Evolutionary conservation across 2,329 filamentous ascomycete genomes (phyloP).

Genomic region (Sarocladium brachiariae): DNA sequence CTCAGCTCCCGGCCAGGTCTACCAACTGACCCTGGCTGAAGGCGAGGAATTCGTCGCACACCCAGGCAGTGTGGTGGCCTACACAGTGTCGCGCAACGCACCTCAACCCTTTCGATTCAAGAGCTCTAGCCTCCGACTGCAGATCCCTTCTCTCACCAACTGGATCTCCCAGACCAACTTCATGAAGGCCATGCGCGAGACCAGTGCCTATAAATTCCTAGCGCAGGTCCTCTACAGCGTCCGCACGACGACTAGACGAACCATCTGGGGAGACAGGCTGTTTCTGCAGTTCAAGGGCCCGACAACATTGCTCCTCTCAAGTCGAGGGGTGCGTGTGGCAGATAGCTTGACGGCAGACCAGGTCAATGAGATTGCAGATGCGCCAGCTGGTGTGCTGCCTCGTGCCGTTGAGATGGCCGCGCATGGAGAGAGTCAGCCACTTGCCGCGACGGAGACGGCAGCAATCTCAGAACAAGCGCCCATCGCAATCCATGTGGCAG

Average conservation of each 20-base stretch:
- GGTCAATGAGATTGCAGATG: conserved; percentile 83
- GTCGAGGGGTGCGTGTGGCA: conserved; percentile 69
- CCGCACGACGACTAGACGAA: conserved; percentile 69
- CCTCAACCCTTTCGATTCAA: conserved; percentile 85
- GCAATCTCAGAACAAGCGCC: conserved; percentile 29
- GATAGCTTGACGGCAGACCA: conserved; percentile 74
- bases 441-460: conserved; percentile 12
- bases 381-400: conserved; percentile 63
- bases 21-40: conserved; percentile 71
- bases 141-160: conserved; percentile 63
- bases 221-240: conserved; percentile 59
- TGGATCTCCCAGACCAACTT: conserved; percentile 67
- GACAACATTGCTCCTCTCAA: conserved; percentile 78
- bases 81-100: conserved; percentile 65
- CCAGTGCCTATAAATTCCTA: conserved; percentile 64
- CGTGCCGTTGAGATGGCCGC: conserved; percentile 45
- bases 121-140: conserved; percentile 66
- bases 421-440: conserved; percentile 26
- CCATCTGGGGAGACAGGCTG: conserved; percentile 88
- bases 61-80: conserved; percentile 86
- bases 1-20: conserved; percentile 80
- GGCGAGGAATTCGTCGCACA: conserved; percentile 90
- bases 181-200: conserved; percentile 63
- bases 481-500: conserved; percentile 48
- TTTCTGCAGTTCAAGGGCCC: conserved; percentile 90